These are phyloP conservation scores for Camillea tinctor DNA, from an alignment of 2,329 filamentous ascomycete species.

Conservation along the genomic window DNA sequence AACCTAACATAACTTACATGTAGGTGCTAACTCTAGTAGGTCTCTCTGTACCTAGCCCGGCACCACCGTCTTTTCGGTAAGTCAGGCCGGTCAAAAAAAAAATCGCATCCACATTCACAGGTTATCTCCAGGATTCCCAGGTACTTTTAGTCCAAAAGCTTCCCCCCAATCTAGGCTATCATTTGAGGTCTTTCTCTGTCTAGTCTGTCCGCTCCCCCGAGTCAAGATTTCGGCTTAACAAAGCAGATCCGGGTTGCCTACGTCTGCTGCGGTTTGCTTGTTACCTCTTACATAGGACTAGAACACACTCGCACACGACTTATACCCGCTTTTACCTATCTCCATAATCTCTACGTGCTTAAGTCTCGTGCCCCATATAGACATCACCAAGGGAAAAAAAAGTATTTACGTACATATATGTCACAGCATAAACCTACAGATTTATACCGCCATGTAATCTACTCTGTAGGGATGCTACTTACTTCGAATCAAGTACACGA, in stretches of 20 bases:
- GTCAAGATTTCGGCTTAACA: slow-evolving; percentile 25
- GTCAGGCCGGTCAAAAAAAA: not conserved
- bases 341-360: not conserved
- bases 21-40: not conserved
- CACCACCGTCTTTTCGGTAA: not conserved
- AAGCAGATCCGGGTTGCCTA: not conserved
- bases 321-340: not conserved
- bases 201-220: slow-evolving; percentile 20
- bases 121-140: not conserved
- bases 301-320: not conserved
- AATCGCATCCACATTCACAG: slow-evolving; percentile 3
- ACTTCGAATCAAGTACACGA: not conserved
- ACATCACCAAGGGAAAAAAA: too few relatives aligned
- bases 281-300: too few relatives aligned
- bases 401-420: not conserved
- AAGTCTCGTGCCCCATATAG: too few relatives aligned
- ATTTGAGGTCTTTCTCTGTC: too few relatives aligned
- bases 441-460: not conserved
- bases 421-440: not conserved
- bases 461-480: not conserved
- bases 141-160: slow-evolving; percentile 11
- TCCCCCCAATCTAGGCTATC: slow-evolving; percentile 4
- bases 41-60: too few relatives aligned
- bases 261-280: not conserved
- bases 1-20: too few relatives aligned